phyloP scores from a whole-genome alignment of 2,329 filamentous ascomycete species.

The Pestalotiopsis sp. region DNA sequence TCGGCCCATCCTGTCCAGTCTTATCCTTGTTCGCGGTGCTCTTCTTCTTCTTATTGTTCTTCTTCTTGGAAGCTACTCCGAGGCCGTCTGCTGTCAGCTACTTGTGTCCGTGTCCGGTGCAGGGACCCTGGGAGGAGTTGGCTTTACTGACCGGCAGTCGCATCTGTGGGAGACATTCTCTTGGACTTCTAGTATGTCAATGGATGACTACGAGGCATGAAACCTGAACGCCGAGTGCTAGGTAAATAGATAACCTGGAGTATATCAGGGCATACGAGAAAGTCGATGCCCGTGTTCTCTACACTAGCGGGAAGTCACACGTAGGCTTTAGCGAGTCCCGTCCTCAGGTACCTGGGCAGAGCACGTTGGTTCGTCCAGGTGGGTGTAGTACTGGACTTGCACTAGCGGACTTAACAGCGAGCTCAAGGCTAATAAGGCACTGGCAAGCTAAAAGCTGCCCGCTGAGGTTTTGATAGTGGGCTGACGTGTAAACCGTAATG shows the following conservation, averaged over 20 bases:
- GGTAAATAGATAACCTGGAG: not conserved
- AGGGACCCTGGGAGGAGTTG: conserved; percentile 10
- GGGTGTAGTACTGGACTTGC: conserved; percentile 1
- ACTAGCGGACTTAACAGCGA: conserved; percentile 7
- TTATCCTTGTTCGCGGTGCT: conserved; percentile 50
- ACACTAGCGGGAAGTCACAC: not conserved
- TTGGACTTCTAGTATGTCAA: conserved; percentile 20
- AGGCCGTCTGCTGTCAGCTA: conserved; percentile 21
- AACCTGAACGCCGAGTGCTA: not conserved
- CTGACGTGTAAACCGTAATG: not conserved
- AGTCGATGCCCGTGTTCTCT: conserved; percentile 5
- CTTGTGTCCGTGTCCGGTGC: not conserved
- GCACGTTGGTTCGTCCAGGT: not conserved
- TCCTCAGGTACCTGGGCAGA: not conserved
- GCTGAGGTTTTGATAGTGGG: not conserved
- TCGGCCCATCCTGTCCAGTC: conserved; percentile 34
- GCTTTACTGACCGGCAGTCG: conserved; percentile 30
- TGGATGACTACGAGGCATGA: conserved; percentile 15
- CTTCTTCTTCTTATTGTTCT: conserved; percentile 64
- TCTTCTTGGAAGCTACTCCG: conserved; percentile 52
- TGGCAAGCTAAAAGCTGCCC: not conserved
- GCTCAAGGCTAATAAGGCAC: not conserved
- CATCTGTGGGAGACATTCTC: conserved; percentile 35
- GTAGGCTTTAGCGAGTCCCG: conserved; percentile 6
- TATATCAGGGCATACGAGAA: not conserved